phyloP scores from a whole-genome alignment of 1,284 basidiomycete species.

The Ceratobasidium papillatum region DNA sequence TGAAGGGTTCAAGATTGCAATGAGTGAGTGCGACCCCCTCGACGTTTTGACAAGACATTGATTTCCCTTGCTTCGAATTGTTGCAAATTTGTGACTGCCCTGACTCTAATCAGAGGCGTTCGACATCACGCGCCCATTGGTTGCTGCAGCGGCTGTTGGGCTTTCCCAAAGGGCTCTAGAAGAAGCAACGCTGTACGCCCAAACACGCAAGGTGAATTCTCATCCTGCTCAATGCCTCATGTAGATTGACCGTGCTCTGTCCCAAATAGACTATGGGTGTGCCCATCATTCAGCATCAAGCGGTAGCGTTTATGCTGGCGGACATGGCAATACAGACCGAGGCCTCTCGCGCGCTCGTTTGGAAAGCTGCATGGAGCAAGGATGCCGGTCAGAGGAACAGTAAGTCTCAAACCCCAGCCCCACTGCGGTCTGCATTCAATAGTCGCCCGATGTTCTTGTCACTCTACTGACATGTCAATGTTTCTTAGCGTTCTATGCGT shows the following conservation, averaged over 20 bases:
- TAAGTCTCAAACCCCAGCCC: too few species aligned
- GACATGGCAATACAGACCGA: slow-evolving; percentile 64
- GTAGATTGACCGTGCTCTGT: background rate
- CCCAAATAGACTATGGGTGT: slow-evolving; percentile 60
- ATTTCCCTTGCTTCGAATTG: too few species aligned
- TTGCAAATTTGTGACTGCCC: slow-evolving; percentile 41
- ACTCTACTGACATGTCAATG: background rate
- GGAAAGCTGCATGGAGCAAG: slow-evolving; percentile 59
- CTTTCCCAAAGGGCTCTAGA: slow-evolving; percentile 60
- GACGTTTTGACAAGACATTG: too few species aligned
- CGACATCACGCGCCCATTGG: slow-evolving; percentile 59
- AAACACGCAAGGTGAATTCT: slow-evolving; percentile 55
- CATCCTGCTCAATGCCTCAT: background rate
- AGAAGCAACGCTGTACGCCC: slow-evolving; percentile 62
- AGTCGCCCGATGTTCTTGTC: too few species aligned
- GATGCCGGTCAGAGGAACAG: slow-evolving; percentile 59
- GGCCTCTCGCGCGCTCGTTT: slow-evolving; percentile 58
- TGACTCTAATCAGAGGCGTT: slow-evolving; percentile 60
- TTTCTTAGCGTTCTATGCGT: slow-evolving; percentile 58
- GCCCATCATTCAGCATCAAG: slow-evolving; percentile 63
- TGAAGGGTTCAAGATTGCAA: slow-evolving; percentile 61
- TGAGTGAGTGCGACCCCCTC: slow-evolving; percentile 41
- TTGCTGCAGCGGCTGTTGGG: slow-evolving; percentile 62
- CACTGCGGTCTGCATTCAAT: too few species aligned
- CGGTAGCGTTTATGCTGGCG: slow-evolving; percentile 61